Conservation (phyloP, 345 rosid species). For the Arabidopsis suecica region DNA sequence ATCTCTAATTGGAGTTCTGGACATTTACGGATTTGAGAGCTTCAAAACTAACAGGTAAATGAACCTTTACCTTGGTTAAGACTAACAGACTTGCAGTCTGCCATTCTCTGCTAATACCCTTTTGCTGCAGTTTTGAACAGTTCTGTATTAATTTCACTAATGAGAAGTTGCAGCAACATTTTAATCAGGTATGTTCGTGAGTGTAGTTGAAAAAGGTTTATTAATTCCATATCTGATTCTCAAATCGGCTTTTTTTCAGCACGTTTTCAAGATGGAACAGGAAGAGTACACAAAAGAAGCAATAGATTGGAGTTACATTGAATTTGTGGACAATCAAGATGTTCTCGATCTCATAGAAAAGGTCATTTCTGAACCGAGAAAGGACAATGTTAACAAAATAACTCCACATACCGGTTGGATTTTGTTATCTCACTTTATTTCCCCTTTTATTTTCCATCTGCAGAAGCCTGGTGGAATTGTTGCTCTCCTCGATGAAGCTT, state of each 20-base stretch:
- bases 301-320: constrained; percentile 96
- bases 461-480: constrained; percentile 88
- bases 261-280: constrained; percentile 98
- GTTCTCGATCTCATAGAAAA: constrained; percentile 94
- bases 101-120: constrained; percentile 30
- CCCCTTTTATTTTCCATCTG: constrained; percentile 18
- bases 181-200: constrained; percentile 74
- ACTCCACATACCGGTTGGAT: background rate
- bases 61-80: background rate
- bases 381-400: background rate
- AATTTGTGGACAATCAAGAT: constrained; percentile 96
- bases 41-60: constrained; percentile 81
- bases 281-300: constrained; percentile 96
- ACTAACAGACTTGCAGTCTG: background rate
- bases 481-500: constrained; percentile 90
- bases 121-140: constrained; percentile 81
- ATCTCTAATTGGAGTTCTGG: constrained; percentile 89
- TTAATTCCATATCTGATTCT: constrained; percentile 23
- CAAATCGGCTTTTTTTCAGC: constrained; percentile 54
- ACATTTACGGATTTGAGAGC: constrained; percentile 96
- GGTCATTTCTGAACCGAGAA: constrained; percentile 48
- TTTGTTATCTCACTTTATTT: background rate
- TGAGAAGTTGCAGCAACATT: constrained; percentile 97
- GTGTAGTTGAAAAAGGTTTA: background rate
- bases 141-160: constrained; percentile 95